These are phyloP conservation scores for Moricandia moricandioides DNA, from an alignment of 345 rosid genomes.

Conservation along the genomic window DNA sequence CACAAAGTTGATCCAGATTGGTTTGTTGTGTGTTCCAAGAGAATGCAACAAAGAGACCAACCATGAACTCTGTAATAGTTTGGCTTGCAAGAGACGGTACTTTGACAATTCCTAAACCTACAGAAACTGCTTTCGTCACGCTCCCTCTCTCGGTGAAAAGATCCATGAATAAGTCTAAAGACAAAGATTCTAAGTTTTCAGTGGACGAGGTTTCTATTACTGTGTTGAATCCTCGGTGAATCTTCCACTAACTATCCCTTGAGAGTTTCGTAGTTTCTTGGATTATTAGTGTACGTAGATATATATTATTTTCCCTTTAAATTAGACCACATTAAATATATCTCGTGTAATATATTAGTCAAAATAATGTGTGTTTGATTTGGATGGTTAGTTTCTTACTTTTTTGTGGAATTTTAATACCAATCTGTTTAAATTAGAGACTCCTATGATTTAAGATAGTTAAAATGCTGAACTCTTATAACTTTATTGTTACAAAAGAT, in stretches of 20 bases:
- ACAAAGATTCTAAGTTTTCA: background rate
- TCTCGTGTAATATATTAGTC: no score
- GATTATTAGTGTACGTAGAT: background rate
- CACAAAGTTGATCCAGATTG: conserved; percentile 49
- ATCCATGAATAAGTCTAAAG: background rate
- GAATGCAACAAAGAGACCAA: conserved; percentile 47
- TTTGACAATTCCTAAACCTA: conserved; percentile 40
- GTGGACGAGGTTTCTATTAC: conserved; percentile 25
- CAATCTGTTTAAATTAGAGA: no score
- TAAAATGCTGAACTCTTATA: background rate
- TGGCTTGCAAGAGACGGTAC: conserved; percentile 48
- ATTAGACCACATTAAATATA: no score
- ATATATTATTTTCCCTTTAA: no score
- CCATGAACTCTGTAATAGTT: conserved; percentile 42
- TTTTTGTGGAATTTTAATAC: no score
- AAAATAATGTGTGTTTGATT: no score
- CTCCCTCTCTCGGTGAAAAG: conserved; percentile 5
- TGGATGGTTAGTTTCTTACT: no score
- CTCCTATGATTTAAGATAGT: no score
- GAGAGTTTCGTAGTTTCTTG: background rate
- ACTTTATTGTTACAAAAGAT: no score
- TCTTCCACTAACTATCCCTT: background rate
- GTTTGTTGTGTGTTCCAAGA: conserved; percentile 60
- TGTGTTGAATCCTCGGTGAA: conserved; percentile 23
- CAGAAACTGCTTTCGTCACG: conserved; percentile 45